phyloP scores from a whole-genome alignment of 2,329 filamentous ascomycete species.

The Penicillium sp. region DNA sequence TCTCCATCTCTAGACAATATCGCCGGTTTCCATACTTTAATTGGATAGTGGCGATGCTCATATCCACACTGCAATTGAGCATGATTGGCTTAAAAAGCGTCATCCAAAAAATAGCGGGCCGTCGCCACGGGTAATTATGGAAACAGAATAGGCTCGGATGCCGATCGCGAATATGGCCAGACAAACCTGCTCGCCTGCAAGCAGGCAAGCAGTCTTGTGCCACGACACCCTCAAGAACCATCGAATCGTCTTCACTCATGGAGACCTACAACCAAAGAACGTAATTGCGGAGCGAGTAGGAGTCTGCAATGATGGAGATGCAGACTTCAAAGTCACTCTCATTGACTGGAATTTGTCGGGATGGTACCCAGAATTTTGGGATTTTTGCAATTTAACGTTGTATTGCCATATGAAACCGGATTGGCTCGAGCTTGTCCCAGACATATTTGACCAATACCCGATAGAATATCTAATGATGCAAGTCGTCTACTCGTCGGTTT shows the following conservation, averaged over 20 bases:
- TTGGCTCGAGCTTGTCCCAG: not conserved
- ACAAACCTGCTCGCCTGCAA: too few species aligned
- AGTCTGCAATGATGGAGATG: not conserved
- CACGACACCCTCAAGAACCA: slow-evolving; percentile 21
- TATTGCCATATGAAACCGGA: slow-evolving; percentile 5
- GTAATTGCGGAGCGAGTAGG: not conserved
- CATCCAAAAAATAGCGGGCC: too few species aligned
- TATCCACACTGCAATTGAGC: too few species aligned
- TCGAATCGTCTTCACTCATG: slow-evolving; percentile 2
- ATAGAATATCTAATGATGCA: not conserved
- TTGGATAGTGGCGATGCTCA: too few species aligned
- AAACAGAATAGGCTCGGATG: not conserved
- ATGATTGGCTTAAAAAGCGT: too few species aligned
- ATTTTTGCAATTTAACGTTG: slow-evolving; percentile 3
- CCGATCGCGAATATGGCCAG: not conserved
- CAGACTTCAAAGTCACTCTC: slow-evolving; percentile 4
- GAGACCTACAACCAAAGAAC: slow-evolving; percentile 5
- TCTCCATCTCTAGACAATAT: too few species aligned
- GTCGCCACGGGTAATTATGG: too few species aligned
- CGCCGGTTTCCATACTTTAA: too few species aligned
- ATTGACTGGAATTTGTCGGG: slow-evolving; percentile 7
- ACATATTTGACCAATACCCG: not conserved
- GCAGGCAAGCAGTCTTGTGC: too few species aligned
- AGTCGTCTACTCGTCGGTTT: slow-evolving; percentile 6
- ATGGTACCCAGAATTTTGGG: slow-evolving; percentile 3